These are phyloP conservation scores for Colletotrichum camelliae DNA, from an alignment of 2,329 filamentous ascomycete genomes.

Conservation along the genomic window DNA sequence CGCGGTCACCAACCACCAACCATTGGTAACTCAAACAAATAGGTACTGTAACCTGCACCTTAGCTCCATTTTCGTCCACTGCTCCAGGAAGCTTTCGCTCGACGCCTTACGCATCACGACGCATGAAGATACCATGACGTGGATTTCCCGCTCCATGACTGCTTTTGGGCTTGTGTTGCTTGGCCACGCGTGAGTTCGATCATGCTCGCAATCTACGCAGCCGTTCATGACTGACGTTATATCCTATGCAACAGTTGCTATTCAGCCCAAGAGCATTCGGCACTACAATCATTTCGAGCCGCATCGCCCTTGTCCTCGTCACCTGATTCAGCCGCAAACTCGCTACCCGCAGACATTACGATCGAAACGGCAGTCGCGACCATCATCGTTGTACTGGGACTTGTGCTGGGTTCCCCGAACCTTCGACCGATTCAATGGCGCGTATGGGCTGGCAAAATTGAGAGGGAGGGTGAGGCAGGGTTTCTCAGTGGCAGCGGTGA, in stretches of 20 bases:
- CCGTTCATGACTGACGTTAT: conserved; percentile 1
- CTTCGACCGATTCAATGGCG: conserved; percentile 86
- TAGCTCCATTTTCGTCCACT: neutral
- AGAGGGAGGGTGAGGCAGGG: conserved; percentile 71
- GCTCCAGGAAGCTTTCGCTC: neutral
- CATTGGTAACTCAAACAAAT: neutral
- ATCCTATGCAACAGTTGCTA: conserved; percentile 72
- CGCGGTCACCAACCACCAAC: too few relatives aligned
- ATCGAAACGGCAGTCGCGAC: conserved; percentile 86
- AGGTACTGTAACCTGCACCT: neutral
- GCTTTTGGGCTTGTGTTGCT: conserved; percentile 79
- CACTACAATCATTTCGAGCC: conserved; percentile 65
- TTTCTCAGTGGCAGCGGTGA: conserved; percentile 64
- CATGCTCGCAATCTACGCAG: neutral
- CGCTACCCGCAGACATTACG: conserved; percentile 83
- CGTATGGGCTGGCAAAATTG: conserved; percentile 83
- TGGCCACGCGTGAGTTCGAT: conserved; percentile 77
- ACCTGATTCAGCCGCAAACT: conserved; percentile 48
- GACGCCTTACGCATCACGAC: neutral
- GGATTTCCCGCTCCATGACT: conserved; percentile 74
- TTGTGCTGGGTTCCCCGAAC: conserved; percentile 78
- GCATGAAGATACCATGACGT: conserved; percentile 60
- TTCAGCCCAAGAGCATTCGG: conserved; percentile 91
- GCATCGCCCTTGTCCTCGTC: conserved; percentile 41
- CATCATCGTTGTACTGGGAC: conserved; percentile 79